Conservation (phyloP, 768 basidiomycete species). For the Tylopilus sp. region DNA sequence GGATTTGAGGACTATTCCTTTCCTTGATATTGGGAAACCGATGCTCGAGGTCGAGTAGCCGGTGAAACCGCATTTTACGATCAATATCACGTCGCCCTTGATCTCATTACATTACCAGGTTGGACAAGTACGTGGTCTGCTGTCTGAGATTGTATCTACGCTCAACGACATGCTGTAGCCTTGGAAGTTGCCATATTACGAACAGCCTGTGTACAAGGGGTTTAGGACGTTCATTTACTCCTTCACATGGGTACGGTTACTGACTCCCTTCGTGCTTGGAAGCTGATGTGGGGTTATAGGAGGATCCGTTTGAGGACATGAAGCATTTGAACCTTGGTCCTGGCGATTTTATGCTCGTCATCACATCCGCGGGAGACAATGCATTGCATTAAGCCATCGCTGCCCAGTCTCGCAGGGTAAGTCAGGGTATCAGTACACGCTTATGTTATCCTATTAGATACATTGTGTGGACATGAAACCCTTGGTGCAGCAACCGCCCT, state of each 20-base stretch:
- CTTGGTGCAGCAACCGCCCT: conserved; percentile 35
- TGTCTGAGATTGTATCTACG: background rate
- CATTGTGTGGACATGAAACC: conserved; percentile 77
- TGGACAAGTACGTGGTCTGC: conserved; percentile 36
- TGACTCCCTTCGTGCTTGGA: background rate
- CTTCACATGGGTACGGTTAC: conserved; percentile 49
- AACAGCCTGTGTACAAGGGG: conserved; percentile 64
- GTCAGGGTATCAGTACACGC: conserved; percentile 10
- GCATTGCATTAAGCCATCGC: conserved; percentile 74
- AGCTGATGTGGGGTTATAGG: conserved; percentile 33
- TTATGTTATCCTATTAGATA: conserved; percentile 36
- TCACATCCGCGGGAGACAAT: conserved; percentile 79
- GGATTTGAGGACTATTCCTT: conserved; percentile 35
- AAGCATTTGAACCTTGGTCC: conserved; percentile 52
- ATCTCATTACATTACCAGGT: conserved; percentile 63
- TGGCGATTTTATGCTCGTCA: conserved; percentile 67
- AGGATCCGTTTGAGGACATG: conserved; percentile 76
- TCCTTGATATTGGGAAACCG: conserved; percentile 42
- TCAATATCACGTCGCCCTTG: conserved; percentile 52
- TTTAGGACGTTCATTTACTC: conserved; percentile 62
- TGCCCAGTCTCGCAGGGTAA: conserved; percentile 52
- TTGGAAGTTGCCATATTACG: conserved; percentile 71
- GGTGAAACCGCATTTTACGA: conserved; percentile 30
- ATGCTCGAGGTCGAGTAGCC: conserved; percentile 22
- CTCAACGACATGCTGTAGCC: conserved; percentile 30